Percentiles rank a stretch among this genome's conserved stretches.
Conservation (phyloP, 306 rosid species). For the Elaeagnus macrophylla region DNA sequence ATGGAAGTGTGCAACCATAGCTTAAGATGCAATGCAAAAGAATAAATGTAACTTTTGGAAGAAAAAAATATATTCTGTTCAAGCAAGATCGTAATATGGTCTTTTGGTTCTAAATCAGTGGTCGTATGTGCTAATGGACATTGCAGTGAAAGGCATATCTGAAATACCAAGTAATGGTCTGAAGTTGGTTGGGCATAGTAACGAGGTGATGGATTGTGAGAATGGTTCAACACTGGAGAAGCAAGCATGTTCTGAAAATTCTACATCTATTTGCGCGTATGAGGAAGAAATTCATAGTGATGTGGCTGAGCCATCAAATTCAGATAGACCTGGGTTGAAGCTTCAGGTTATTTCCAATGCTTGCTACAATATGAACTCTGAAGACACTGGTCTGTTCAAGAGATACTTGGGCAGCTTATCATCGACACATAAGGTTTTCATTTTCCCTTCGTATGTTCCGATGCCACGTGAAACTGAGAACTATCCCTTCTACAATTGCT, state of each 20-base stretch:
- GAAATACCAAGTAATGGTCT: constrained; percentile 19
- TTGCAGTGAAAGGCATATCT: constrained; percentile 27
- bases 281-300: constrained; percentile 23
- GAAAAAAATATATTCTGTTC: neutral
- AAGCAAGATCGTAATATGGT: neutral
- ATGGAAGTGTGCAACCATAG: no score
- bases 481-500: no score
- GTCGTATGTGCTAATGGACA: constrained; percentile 8
- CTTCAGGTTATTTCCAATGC: constrained; percentile 22
- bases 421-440: constrained; percentile 35
- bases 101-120: neutral
- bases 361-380: constrained; percentile 12
- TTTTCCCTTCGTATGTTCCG: no score
- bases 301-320: constrained; percentile 20
- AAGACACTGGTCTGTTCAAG: constrained; percentile 47
- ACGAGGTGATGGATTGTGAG: constrained; percentile 1
- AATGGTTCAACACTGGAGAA: constrained; percentile 1
- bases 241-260: neutral
- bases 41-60: neutral
- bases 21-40: neutral
- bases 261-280: constrained; percentile 4
- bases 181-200: constrained; percentile 23
- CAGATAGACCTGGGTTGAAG: constrained; percentile 23
- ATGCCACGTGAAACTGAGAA: no score
- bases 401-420: constrained; percentile 62